Evolutionary conservation across 1,284 basidiomycete genomes (phyloP).

Genomic region (Omphalotus olearius): DNA sequence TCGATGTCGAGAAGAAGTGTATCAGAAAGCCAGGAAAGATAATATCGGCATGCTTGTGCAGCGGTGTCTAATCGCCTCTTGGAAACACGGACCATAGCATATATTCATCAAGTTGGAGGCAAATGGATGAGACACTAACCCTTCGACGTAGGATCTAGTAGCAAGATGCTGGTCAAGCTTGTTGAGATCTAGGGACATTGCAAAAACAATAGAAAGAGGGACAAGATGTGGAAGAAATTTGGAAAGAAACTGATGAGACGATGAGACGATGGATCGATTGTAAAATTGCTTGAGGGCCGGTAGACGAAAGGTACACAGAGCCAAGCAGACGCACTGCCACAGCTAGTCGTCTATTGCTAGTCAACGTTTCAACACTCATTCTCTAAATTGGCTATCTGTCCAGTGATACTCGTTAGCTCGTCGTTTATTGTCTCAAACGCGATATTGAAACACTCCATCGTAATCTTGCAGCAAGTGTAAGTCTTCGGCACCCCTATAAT

Average conservation of each 20-base stretch:
- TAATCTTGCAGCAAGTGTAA: too few species aligned
- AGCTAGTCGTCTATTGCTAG: too few species aligned
- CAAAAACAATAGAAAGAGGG: constrained; percentile 23
- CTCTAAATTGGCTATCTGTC: too few species aligned
- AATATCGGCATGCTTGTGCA: constrained; percentile 62
- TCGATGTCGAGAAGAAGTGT: constrained; percentile 13
- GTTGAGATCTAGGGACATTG: constrained; percentile 71
- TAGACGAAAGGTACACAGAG: background rate
- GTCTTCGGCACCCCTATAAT: too few species aligned
- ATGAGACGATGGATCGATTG: constrained; percentile 1
- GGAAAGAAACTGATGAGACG: background rate
- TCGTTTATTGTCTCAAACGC: too few species aligned
- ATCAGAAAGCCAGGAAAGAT: constrained; percentile 73
- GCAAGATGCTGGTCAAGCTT: constrained; percentile 85
- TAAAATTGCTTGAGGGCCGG: background rate
- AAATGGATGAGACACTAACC: constrained; percentile 54
- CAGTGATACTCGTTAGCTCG: too few species aligned
- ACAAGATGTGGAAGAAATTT: constrained; percentile 14
- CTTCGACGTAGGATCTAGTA: constrained; percentile 86
- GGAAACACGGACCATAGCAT: constrained; percentile 70
- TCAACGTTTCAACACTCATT: too few species aligned
- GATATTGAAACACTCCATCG: too few species aligned
- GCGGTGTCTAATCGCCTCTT: constrained; percentile 87
- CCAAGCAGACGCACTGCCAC: background rate
- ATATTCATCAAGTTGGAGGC: constrained; percentile 20